Conservation (phyloP, 169 alveolate species). For the Cytauxzoon felis region DNA sequence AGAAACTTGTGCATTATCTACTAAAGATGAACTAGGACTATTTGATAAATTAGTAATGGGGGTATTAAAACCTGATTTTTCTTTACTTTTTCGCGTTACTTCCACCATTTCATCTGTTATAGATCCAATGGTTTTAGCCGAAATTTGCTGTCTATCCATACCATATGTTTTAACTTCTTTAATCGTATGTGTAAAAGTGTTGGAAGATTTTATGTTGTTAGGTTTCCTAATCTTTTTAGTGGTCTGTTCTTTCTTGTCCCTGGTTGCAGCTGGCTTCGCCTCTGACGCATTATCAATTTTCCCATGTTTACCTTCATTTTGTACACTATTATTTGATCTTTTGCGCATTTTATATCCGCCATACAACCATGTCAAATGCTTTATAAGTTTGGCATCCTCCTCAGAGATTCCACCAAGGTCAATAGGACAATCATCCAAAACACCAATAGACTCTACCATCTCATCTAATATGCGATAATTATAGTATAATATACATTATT, state of each 20-base stretch:
- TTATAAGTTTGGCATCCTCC: slow-evolving; percentile 44
- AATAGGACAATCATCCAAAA: neutral
- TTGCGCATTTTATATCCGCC: slow-evolving; percentile 49
- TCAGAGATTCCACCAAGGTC: slow-evolving; percentile 41
- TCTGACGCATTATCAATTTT: neutral
- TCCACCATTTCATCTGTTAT: too few relatives aligned
- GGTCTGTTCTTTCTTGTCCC: neutral
- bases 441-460: neutral
- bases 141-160: too few relatives aligned
- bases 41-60: too few relatives aligned
- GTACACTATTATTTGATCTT: neutral
- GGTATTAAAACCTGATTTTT: too few relatives aligned
- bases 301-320: neutral
- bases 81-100: too few relatives aligned
- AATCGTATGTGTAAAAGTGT: too few relatives aligned
- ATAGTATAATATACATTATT: too few relatives aligned
- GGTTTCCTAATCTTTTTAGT: neutral
- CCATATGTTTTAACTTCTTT: too few relatives aligned
- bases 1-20: too few relatives aligned
- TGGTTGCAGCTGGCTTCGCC: neutral
- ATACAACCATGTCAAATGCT: slow-evolving; percentile 57
- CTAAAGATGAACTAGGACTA: too few relatives aligned
- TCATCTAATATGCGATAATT: too few relatives aligned
- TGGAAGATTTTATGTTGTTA: neutral
- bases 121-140: too few relatives aligned